Evolutionary conservation across 1,284 basidiomycete species (phyloP), one percentile per base, ranked within the genome.

Genomic region (Rhodotorula sp.): DNA sequence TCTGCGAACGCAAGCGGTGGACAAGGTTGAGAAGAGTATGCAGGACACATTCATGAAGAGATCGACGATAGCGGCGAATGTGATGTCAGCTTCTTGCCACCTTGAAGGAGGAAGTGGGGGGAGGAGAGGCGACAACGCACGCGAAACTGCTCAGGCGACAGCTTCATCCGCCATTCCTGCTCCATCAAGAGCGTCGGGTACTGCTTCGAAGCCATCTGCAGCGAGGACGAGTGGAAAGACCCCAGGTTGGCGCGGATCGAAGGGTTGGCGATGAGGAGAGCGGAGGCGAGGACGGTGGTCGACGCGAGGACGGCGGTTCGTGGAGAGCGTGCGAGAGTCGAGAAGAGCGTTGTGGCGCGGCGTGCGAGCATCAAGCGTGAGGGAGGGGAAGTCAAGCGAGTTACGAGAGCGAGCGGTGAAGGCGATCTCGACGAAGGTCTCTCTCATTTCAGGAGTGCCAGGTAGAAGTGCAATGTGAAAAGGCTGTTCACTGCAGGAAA

Each of bases 81-180:
- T 44, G 40, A 44, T 44, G 40, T 44, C 16, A 44, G 40, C 40
- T 44, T 44, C 40, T 44, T 44, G 40, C 40, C 48, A 30, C 26
- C 30, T 34, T 30, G 16, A 18, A 34, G 34, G 30, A 9, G 1
- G 2, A 18, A 5, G 30, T 4, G 16, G 20, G 30, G n/a, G 15
- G 48, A 34, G 52, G 16, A 62, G n/a, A 16, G 26, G 22, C 11
- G 18, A 31, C 26, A 59, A 15, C 70, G 58, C 30, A 74, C 72
- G n/a, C 71, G 58, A 57, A 73, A 75, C 61, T 76, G 73, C 59
- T 76, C 71, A 7, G 61, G 51, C 10, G 56, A 40, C 28, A 76
- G 65, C 54, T 73, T 56, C 2, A 65, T 57, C 24, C 59, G 59
- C 73, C 73, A 76, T 24, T 76, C 73, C 4, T 55, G 44, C 1